Evolutionary conservation across 371 early-diverging fungal species (phyloP), one percentile per base, ranked within the genome.

Genomic region (Syncephalastrum monosporum): DNA sequence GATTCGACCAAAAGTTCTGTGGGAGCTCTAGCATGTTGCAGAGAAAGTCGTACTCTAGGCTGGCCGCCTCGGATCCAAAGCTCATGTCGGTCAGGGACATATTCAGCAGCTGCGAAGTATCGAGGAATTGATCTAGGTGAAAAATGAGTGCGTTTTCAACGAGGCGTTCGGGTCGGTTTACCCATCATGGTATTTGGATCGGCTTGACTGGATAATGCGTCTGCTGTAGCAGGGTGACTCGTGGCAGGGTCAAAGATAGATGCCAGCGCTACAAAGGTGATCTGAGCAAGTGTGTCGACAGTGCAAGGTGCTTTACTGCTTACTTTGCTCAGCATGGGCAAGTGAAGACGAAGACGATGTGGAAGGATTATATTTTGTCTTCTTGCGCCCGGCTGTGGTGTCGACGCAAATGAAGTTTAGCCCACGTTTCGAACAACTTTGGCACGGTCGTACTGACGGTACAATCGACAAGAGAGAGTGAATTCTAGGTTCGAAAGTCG

Each of bases 381-480:
- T 87, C 64, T 93, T 93, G 47, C 92, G 79, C 42, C 75, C 67
- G 13, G 90, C 91, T 5, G 38, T 33, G 60, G 38, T 33, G 60
- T 93, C 94, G 1, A 81, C 75, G 62, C 94, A 94, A 12, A 88
- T 82, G n/a, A 59, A 80, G 10, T 76, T 84, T 33, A 91, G 65
- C 38, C 88, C 88, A 38, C 89, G 77, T 71, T 90, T 91, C 19
- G 90, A 77, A 67, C 95, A 95, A 5, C 94, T 85, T 50, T 81
- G 81, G 67, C 95, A 95, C 19, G 95, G 95, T 44, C 94, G 84
- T 14, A 76, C 86, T 85, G 65, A 59, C 55, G 48, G 55, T 38
- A 51, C 47, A 13, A 10, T 8, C 10, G 38, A 33, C 6, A 33
- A 33, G 0, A 33, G 38, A 5, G 38, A 10, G 38, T 33, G 38